Conservation (phyloP, 108 stramenopile genomes). For the Pseudonitzschia multistriata region DNA sequence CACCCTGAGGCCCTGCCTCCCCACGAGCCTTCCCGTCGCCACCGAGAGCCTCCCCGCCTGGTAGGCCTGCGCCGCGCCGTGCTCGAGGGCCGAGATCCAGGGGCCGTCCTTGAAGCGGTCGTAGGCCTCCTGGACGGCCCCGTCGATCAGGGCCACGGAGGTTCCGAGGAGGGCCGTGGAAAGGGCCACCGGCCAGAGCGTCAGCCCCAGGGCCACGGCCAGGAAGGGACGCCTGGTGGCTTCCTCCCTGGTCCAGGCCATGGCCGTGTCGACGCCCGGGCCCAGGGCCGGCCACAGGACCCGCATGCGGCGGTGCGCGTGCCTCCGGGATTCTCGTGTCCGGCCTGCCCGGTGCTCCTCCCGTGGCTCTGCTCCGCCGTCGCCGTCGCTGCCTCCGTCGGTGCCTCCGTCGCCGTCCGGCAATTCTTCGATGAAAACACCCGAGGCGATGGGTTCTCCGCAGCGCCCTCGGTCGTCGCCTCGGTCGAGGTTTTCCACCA, state of each 20-base stretch:
- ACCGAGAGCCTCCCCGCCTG: conserved; percentile 58
- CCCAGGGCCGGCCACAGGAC: conserved; percentile 82
- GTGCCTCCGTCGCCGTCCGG: conserved; percentile 8
- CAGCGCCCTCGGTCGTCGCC: neutral
- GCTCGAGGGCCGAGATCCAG: conserved; percentile 50
- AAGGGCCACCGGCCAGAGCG: conserved; percentile 70
- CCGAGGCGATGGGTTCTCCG: conserved; percentile 30
- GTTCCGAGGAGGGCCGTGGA: conserved; percentile 58
- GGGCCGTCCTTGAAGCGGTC: conserved; percentile 53
- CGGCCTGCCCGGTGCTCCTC: neutral
- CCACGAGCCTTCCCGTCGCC: conserved; percentile 47
- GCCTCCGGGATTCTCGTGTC: neutral
- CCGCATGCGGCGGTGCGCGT: conserved; percentile 39
- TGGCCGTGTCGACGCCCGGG: conserved; percentile 48
- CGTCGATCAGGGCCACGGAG: conserved; percentile 59
- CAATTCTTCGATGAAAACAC: conserved; percentile 27
- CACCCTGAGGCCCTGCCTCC: conserved; percentile 58
- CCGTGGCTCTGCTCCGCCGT: neutral
- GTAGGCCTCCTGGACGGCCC: conserved; percentile 64
- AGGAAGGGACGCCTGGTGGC: conserved; percentile 58
- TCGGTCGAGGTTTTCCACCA: conserved; percentile 41
- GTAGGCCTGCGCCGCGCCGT: conserved; percentile 58
- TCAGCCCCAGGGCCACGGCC: conserved; percentile 62
- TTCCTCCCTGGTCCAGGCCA: conserved; percentile 47
- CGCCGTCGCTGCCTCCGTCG: neutral